These are phyloP conservation scores for Antitrichia curtipendula DNA, from an alignment of 225 moss, liverwort and hornwort genomes.

Conservation along the genomic window DNA sequence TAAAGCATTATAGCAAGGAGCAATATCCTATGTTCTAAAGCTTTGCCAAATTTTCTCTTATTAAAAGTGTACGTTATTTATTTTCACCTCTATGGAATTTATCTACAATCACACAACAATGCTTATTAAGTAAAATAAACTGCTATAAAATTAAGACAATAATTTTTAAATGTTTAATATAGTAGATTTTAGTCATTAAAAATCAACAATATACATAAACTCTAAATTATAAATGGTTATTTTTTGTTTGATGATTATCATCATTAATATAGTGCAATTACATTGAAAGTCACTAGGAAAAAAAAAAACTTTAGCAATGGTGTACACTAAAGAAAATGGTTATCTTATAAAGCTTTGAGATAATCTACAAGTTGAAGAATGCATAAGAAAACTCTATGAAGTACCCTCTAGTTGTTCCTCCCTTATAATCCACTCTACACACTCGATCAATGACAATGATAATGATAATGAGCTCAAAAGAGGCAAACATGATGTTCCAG, in stretches of 20 bases:
- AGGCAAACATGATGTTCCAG: no score
- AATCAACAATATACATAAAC: neutral
- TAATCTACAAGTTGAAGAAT: neutral
- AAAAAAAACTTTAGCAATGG: neutral
- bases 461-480: no score
- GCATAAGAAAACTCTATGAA: neutral
- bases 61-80: neutral
- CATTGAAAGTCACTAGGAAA: neutral
- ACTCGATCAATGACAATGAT: no score
- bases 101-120: neutral
- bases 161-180: neutral
- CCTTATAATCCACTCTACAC: accelerated
- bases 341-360: neutral
- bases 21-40: no score
- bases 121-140: neutral
- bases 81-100: neutral
- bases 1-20: neutral
- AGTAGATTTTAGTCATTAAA: neutral
- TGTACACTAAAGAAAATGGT: no score
- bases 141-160: accelerated
- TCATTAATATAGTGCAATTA: neutral
- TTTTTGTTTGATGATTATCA: neutral
- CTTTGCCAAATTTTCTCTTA: neutral
- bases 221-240: neutral
- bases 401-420: neutral